phyloP scores from a whole-genome alignment of 305 asterid genomes.

The Rubia tinctorum region DNA sequence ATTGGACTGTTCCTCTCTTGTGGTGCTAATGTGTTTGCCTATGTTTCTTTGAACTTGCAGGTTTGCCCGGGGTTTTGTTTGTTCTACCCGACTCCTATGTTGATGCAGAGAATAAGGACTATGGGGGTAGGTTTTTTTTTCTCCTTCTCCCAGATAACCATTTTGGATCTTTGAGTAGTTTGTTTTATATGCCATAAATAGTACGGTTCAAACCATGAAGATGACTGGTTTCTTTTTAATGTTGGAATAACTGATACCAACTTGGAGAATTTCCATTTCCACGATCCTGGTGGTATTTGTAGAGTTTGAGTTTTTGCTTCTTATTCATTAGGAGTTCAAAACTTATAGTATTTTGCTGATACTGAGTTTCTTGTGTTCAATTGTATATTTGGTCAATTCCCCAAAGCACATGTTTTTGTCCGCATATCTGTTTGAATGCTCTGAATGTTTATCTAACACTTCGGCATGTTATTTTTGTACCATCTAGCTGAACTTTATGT shows the following conservation, averaged over 20 bases:
- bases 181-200: background rate
- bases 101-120: constrained; percentile 94
- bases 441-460: constrained; percentile 5
- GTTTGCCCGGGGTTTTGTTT: constrained; percentile 92
- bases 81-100: constrained; percentile 98
- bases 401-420: too few relatives aligned
- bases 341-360: too few relatives aligned
- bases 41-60: constrained; percentile 30
- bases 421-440: background rate
- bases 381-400: too few relatives aligned
- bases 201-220: background rate
- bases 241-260: background rate
- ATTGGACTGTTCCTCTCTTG: background rate
- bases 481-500: constrained; percentile 73
- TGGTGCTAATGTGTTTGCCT: background rate
- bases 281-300: background rate
- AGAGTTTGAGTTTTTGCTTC: background rate
- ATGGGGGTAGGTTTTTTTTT: constrained; percentile 58
- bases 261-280: background rate
- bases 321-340: background rate
- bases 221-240: background rate
- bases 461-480: constrained; percentile 1
- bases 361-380: too few relatives aligned
- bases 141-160: background rate
- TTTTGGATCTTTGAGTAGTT: background rate